Evolutionary conservation across 345 rosid species (phyloP).

Genomic region (Moricandia arvensis): DNA sequence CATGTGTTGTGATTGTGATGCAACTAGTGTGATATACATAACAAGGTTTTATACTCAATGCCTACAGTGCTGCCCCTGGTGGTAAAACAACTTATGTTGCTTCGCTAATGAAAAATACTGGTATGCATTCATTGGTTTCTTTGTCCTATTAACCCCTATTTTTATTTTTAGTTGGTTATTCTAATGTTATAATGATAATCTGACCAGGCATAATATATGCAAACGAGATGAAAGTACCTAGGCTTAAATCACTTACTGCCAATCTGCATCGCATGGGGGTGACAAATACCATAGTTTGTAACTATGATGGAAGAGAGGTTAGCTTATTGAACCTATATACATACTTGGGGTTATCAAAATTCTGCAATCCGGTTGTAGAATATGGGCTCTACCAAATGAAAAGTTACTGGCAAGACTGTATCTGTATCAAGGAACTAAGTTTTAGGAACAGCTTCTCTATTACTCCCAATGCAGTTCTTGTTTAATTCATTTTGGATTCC

Average conservation of each 20-base stretch:
- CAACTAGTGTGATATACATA: conserved; percentile 38
- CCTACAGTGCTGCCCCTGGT: conserved; percentile 94
- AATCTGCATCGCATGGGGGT: conserved; percentile 96
- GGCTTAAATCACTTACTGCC: conserved; percentile 85
- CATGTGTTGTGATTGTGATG: not conserved
- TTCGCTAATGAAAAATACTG: conserved; percentile 77
- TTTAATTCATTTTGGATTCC: not conserved
- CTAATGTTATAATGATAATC: conserved; percentile 12
- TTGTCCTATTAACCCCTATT: not conserved
- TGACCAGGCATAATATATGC: conserved; percentile 79
- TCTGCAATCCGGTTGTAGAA: conserved; percentile 27
- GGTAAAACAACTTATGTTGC: conserved; percentile 86
- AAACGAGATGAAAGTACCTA: conserved; percentile 77
- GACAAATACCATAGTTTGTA: conserved; percentile 82
- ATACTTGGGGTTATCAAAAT: conserved; percentile 64
- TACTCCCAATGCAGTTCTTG: not conserved
- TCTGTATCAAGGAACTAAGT: not conserved
- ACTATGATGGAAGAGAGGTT: conserved; percentile 97
- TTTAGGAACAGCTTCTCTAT: not conserved
- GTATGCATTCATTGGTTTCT: conserved; percentile 43
- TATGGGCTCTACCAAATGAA: conserved; percentile 45
- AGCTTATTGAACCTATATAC: conserved; percentile 36
- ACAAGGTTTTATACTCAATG: conserved; percentile 33
- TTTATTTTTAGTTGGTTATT: conserved; percentile 24
- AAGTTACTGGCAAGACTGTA: conserved; percentile 43